Percentiles rank a stretch among this genome's conserved stretches.
Conservation (phyloP, 73 alveolate genomes). For the Uronychia binucleata region DNA sequence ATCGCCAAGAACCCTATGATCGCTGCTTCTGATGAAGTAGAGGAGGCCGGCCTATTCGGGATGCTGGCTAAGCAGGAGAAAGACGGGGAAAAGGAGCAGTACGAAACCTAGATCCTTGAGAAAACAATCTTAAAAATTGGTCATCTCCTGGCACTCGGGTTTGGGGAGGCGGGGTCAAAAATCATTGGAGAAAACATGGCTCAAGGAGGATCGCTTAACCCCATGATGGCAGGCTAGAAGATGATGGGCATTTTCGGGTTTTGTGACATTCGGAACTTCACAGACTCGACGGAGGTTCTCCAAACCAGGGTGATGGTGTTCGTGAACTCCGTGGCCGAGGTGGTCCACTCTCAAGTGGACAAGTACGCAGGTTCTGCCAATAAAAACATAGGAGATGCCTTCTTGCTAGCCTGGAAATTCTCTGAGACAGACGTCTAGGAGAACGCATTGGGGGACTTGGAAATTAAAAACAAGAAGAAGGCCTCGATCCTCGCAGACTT, state of each 20-base stretch:
- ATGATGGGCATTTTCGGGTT: slow-evolving; percentile 91
- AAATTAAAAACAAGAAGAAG: slow-evolving; percentile 58
- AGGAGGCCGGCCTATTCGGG: slow-evolving; percentile 56
- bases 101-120: slow-evolving; percentile 23
- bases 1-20: slow-evolving; percentile 73
- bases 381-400: slow-evolving; percentile 95
- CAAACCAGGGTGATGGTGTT: slow-evolving; percentile 75
- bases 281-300: slow-evolving; percentile 87
- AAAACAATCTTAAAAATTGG: slow-evolving; percentile 27
- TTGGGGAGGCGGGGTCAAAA: slow-evolving; percentile 38
- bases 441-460: slow-evolving; percentile 22
- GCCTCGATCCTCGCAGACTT: slow-evolving; percentile 73
- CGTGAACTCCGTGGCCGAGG: slow-evolving; percentile 90
- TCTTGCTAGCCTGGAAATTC: slow-evolving; percentile 90
- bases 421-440: slow-evolving; percentile 50
- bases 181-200: slow-evolving; percentile 30
- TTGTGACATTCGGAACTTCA: slow-evolving; percentile 87
- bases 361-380: slow-evolving; percentile 91
- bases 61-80: not conserved
- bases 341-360: slow-evolving; percentile 88
- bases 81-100: not conserved
- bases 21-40: slow-evolving; percentile 56
- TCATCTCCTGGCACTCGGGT: slow-evolving; percentile 15
- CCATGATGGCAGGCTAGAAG: slow-evolving; percentile 46
- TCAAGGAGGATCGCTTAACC: not conserved